phyloP scores from a whole-genome alignment of 148 eudicot genomes.

The Rhododendron williamsianum region DNA sequence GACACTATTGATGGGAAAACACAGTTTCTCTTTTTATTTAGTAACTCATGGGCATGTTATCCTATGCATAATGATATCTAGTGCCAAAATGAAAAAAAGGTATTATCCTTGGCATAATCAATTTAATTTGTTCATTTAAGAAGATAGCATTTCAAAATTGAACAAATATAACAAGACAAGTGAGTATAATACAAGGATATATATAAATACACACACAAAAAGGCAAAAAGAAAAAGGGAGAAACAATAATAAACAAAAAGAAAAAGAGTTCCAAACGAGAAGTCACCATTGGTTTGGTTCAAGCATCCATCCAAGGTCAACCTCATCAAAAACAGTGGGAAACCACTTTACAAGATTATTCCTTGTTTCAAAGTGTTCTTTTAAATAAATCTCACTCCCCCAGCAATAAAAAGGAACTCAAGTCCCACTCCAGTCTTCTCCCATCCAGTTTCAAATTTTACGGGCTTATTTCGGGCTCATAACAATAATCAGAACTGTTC shows the following conservation, averaged over 20 bases:
- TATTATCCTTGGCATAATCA: no score
- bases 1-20: background rate
- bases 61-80: background rate
- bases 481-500: background rate
- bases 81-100: background rate
- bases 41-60: no score
- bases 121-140: no score
- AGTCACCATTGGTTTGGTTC: background rate
- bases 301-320: background rate
- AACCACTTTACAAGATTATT: conserved; percentile 3
- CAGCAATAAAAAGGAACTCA: background rate
- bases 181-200: background rate
- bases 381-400: background rate
- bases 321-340: background rate
- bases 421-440: background rate
- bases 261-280: background rate
- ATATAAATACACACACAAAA: background rate
- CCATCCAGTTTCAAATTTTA: background rate
- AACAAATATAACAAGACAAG: background rate
- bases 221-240: background rate
- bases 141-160: background rate
- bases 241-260: background rate
- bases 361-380: background rate
- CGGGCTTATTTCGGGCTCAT: background rate
- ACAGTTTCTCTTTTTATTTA: no score